Evolutionary conservation across 306 rosid species (phyloP).

Genomic region (Acacia confusa): DNA sequence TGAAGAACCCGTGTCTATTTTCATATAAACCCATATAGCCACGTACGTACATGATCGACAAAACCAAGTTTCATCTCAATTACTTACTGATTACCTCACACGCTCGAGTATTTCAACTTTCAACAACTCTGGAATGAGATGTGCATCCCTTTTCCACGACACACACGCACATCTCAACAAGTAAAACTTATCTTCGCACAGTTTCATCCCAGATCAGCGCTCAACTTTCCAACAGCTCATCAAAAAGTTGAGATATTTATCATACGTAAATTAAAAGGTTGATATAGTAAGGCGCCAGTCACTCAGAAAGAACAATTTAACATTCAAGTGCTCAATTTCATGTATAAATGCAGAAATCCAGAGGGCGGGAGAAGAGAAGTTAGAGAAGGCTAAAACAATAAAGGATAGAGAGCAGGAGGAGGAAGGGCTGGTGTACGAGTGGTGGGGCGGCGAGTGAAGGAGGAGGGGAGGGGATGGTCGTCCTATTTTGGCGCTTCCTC

Average conservation of each 20-base stretch:
- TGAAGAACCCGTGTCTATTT: background rate
- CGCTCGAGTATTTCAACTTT: background rate
- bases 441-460: conserved; percentile 28
- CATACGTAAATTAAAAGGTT: too few relatives aligned
- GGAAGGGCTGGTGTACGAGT: background rate
- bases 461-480: conserved; percentile 23
- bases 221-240: too few relatives aligned
- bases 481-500: conserved; percentile 37
- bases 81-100: too few relatives aligned
- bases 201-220: too few relatives aligned
- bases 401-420: conserved; percentile 39
- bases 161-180: background rate
- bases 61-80: background rate
- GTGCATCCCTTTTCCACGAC: background rate
- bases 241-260: too few relatives aligned
- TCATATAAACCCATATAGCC: background rate
- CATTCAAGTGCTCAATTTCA: too few relatives aligned
- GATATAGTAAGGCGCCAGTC: too few relatives aligned
- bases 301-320: too few relatives aligned
- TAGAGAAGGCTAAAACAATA: background rate
- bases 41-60: background rate
- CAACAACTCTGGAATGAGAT: background rate
- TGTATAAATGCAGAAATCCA: too few relatives aligned
- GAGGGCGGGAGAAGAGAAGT: background rate
- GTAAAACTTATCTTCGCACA: too few relatives aligned